Conservation (phyloP, 345 rosid genomes). For the Camelina sativa region DNA sequence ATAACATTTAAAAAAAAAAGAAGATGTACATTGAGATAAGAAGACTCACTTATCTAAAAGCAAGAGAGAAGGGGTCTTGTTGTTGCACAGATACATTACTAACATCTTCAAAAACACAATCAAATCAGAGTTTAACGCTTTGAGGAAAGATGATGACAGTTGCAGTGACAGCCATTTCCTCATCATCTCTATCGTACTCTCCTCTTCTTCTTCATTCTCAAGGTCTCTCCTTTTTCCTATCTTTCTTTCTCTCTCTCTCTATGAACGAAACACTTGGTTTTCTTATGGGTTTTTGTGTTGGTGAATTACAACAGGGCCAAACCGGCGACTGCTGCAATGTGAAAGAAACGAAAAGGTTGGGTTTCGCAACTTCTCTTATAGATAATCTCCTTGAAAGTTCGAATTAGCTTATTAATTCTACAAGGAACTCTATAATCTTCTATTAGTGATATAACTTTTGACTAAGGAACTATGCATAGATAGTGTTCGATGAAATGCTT, state of each 20-base stretch:
- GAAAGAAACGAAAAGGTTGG: conserved; percentile 47
- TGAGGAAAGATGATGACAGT: conserved; percentile 34
- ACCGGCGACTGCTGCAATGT: conserved; percentile 37
- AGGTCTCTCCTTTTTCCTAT: conserved; percentile 31
- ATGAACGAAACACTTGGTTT: conserved; percentile 14
- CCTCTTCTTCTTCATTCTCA: conserved; percentile 38
- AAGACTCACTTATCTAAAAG: neutral
- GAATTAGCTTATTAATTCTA: neutral
- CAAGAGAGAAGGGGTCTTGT: neutral
- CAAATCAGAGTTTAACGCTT: conserved; percentile 2
- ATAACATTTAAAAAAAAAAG: neutral
- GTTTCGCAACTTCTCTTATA: neutral
- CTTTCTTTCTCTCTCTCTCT: conserved; percentile 13
- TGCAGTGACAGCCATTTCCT: conserved; percentile 29
- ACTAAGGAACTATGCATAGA: conserved; percentile 7
- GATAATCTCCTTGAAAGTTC: neutral
- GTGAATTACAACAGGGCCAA: conserved; percentile 28
- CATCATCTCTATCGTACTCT: conserved; percentile 29
- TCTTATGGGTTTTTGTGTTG: conserved; percentile 6
- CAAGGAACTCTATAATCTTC: neutral
- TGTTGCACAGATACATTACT: too few relatives aligned
- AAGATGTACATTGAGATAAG: neutral
- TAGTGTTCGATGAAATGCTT: conserved; percentile 70
- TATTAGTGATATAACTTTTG: neutral
- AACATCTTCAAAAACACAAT: neutral